These are phyloP conservation scores for Amphibolis antarctica DNA, from an alignment of 106 monocot species.

Conservation along the genomic window DNA sequence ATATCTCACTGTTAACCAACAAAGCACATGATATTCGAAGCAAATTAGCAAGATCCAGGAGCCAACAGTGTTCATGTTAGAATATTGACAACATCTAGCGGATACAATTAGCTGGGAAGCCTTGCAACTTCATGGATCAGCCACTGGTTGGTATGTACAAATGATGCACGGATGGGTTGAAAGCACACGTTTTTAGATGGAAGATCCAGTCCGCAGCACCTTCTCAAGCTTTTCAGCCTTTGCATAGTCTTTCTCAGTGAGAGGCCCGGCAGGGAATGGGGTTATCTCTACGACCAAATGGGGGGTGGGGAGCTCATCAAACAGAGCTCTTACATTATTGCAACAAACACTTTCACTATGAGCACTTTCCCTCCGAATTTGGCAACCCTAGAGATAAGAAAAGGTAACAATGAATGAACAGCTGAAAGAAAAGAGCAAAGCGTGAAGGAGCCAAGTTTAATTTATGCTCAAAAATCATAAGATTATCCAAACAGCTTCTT, in stretches of 20 bases:
- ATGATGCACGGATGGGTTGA: neutral
- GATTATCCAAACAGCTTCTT: too few species aligned
- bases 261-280: conserved; percentile 86
- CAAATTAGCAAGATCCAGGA: too few species aligned
- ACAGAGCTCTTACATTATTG: conserved; percentile 92
- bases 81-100: neutral
- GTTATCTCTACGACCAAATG: conserved; percentile 93
- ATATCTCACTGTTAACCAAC: too few species aligned
- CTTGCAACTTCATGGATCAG: too few species aligned
- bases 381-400: conserved; percentile 55
- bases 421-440: too few species aligned
- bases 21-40: too few species aligned
- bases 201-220: conserved; percentile 67
- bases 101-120: neutral
- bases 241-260: conserved; percentile 65
- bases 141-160: conserved; percentile 10
- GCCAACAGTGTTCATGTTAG: too few species aligned
- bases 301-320: conserved; percentile 91
- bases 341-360: conserved; percentile 95
- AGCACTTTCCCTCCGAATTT: conserved; percentile 87
- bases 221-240: conserved; percentile 93
- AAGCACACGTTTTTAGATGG: conserved; percentile 40
- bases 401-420: neutral
- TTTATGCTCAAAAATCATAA: too few species aligned
- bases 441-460: too few species aligned